phyloP scores from a whole-genome alignment of 163 green algal genomes.

The Prototheca cutis region DNA sequence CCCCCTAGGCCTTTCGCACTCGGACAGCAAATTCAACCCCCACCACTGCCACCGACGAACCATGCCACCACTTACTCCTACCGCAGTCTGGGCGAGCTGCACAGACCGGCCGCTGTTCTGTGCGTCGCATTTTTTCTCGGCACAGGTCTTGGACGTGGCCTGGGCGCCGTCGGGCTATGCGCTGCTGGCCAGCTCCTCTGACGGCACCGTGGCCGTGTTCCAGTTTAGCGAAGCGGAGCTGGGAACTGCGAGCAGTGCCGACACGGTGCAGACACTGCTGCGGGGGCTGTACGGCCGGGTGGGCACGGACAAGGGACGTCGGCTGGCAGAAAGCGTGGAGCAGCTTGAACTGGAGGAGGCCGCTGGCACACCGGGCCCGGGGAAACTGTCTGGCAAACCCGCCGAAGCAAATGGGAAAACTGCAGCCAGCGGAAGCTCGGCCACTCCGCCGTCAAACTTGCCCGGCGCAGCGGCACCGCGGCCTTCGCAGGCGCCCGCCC shows the following conservation, averaged over 20 bases:
- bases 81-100: slow-evolving; percentile 18
- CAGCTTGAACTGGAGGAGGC: slow-evolving; percentile 31
- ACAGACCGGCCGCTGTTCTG: slow-evolving; percentile 35
- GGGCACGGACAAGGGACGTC: slow-evolving; percentile 1
- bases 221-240: slow-evolving; percentile 57
- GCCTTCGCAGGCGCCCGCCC: background rate
- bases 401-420: too few relatives aligned
- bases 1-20: background rate
- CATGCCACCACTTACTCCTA: background rate
- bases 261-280: slow-evolving; percentile 32
- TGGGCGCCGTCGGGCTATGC: slow-evolving; percentile 66
- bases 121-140: slow-evolving; percentile 41
- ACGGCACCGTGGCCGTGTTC: slow-evolving; percentile 45
- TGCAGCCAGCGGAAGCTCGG: too few relatives aligned
- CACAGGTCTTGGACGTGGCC: slow-evolving; percentile 59
- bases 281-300: slow-evolving; percentile 35
- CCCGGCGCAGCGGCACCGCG: too few relatives aligned
- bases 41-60: background rate
- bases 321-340: slow-evolving; percentile 32
- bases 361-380: background rate
- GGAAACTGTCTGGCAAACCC: too few relatives aligned
- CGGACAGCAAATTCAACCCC: too few relatives aligned
- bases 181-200: slow-evolving; percentile 65
- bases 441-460: too few relatives aligned
- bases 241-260: slow-evolving; percentile 25